phyloP scores from a whole-genome alignment of 2,329 filamentous ascomycete genomes.

The Botrytis medusae region DNA sequence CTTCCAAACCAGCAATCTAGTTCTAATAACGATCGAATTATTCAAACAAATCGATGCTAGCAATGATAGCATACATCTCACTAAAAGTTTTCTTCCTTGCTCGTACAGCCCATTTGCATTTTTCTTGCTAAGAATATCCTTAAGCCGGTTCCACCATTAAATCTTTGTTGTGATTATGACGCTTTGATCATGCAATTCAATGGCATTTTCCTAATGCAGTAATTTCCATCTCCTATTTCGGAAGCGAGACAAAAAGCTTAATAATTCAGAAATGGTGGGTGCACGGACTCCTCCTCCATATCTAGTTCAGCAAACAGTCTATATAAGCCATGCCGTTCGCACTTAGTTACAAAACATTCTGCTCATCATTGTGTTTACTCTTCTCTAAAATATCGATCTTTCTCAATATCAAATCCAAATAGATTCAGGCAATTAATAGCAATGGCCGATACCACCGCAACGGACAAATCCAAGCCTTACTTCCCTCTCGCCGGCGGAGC shows the following conservation, averaged over 20 bases:
- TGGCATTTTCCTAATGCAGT: conserved; percentile 5
- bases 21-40: not conserved
- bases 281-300: not conserved
- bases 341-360: too few relatives aligned
- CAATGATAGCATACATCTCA: not conserved
- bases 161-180: not conserved
- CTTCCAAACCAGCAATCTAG: not conserved
- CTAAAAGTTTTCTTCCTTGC: not conserved
- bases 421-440: too few relatives aligned
- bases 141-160: fast-evolving
- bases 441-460: not conserved
- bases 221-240: not conserved
- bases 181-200: not conserved
- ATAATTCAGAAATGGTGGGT: not conserved
- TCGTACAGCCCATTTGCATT: not conserved
- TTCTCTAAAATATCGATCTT: not conserved
- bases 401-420: not conserved
- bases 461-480: conserved; percentile 34
- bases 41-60: not conserved
- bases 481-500: conserved; percentile 44
- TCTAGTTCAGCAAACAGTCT: not conserved
- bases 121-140: too few relatives aligned
- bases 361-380: not conserved
- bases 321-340: not conserved
- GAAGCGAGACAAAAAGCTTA: conserved; percentile 1